Percentiles rank a stretch among this genome's conserved stretches.
phyloP scores from a whole-genome alignment of 805 yeast species.

The Lipomyces chichibuensis region DNA sequence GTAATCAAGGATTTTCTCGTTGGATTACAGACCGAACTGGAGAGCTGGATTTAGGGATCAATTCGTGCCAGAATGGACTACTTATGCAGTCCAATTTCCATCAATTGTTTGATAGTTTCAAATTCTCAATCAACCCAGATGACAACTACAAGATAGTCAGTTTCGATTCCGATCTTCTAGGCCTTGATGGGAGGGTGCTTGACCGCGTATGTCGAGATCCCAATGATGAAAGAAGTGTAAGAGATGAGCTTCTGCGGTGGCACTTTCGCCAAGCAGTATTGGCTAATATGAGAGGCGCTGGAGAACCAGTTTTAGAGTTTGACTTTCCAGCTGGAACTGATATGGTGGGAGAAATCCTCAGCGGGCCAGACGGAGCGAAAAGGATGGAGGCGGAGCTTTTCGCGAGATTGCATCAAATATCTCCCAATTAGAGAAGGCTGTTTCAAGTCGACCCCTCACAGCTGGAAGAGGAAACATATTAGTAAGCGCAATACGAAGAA shows the following conservation, averaged over 20 bases:
- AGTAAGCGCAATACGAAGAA: too few species aligned
- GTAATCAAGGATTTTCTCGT: not conserved
- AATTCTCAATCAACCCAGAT: not conserved
- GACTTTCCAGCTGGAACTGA: not conserved
- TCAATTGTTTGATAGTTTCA: not conserved
- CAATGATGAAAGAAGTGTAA: not conserved
- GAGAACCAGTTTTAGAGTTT: not conserved
- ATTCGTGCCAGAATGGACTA: not conserved
- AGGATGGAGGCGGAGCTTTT: not conserved
- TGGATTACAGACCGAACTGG: not conserved
- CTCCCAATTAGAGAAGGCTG: too few species aligned
- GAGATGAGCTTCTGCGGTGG: conserved; percentile 1
- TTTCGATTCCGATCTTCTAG: not conserved
- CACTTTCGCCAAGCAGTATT: not conserved
- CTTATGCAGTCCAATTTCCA: not conserved
- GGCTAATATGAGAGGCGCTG: not conserved
- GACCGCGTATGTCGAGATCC: not conserved
- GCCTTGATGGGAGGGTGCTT: not conserved
- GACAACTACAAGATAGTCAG: not conserved
- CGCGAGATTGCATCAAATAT: not conserved
- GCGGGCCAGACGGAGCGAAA: not conserved
- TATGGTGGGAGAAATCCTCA: not conserved
- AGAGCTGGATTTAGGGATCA: not conserved
- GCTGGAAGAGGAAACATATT: too few species aligned
- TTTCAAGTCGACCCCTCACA: too few species aligned